phyloP scores from a whole-genome alignment of 371 early-diverging fungal genomes.

The Mortierella sp. region DNA sequence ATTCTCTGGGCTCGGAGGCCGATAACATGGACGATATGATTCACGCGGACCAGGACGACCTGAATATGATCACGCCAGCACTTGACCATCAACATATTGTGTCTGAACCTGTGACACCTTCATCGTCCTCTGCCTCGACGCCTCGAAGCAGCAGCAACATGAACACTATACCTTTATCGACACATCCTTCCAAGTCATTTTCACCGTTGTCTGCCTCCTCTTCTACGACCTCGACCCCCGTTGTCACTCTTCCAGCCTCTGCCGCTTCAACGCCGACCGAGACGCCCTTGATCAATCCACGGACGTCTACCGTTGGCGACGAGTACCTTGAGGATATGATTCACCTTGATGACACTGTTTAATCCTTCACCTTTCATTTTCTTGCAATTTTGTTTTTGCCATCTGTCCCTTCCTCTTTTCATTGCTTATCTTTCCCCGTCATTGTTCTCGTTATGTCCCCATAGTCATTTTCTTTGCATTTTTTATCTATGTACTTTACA shows the following conservation, averaged over 20 bases:
- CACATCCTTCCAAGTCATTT: background rate
- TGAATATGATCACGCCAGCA: slow-evolving; percentile 23
- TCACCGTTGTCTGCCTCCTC: background rate
- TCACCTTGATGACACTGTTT: slow-evolving; percentile 2
- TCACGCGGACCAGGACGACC: slow-evolving; percentile 19
- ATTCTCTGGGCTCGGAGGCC: slow-evolving; percentile 4
- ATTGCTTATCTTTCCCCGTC: background rate
- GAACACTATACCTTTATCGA: slow-evolving; percentile 1
- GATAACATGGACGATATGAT: slow-evolving; percentile 20
- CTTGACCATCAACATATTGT: slow-evolving; percentile 25
- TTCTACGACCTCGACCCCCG: background rate
- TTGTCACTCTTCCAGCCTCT: background rate
- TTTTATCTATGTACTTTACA: background rate
- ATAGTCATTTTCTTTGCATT: background rate
- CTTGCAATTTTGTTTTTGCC: background rate
- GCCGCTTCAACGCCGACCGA: background rate
- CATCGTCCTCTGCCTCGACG: background rate
- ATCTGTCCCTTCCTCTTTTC: background rate
- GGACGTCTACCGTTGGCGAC: slow-evolving; percentile 22
- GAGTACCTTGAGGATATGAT: slow-evolving; percentile 15
- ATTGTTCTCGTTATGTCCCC: background rate
- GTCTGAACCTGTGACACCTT: slow-evolving; percentile 19
- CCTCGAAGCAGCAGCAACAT: background rate
- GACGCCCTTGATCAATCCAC: background rate
- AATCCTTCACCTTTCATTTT: background rate